Evolutionary conservation across 192 early-diverging fungal genomes (phyloP), one percentile per base, ranked within the genome.

Genomic region (Coemansia reversa): DNA sequence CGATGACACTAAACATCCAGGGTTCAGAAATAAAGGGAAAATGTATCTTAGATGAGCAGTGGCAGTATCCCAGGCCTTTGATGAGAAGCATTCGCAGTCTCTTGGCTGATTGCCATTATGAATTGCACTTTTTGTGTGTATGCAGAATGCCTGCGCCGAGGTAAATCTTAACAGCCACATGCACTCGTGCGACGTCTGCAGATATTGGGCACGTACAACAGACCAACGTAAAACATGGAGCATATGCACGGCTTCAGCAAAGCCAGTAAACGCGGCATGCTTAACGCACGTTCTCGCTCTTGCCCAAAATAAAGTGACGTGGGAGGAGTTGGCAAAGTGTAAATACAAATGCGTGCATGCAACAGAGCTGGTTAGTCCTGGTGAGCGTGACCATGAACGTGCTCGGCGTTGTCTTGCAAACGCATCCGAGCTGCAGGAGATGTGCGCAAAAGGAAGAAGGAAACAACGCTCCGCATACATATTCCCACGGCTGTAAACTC

Each of bases 401-500:
- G 39, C 39, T 45, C 39, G 0, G 39, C 39, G 14, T 45, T 45
- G 39, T 16, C 39, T 45, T 45, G 39, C 39, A 45, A 45, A 14
- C 29, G 66, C 66, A 74, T 63, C 18, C 35, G 58, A 18, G 29
- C 23, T 14, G 72, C 72, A 14, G 72, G 72, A 6, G 72, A 74
- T 18, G 51, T 27, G 45, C n/a, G 12, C 14, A 30, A 29, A 11
- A 74, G 61, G n/a, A 55, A 45, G 65, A 68, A 58, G 51, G 66
- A 48, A 28, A 62, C 42, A 16, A 64, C 47, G 5, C 72, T 66
- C 12, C 72, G 72, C 35, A 52, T 57, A 28, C 72, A 68, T 12
- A 68, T 49, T 16, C 56, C 32, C 23, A 62, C 22, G 35, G 49
- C 51, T 39, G 51, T 62, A 32, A 64, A 57, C 5, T 16, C 39